Evolutionary conservation across 1,284 basidiomycete species (phyloP), one percentile per base, ranked within the genome.

Genomic region (Rhodotorula sp.): DNA sequence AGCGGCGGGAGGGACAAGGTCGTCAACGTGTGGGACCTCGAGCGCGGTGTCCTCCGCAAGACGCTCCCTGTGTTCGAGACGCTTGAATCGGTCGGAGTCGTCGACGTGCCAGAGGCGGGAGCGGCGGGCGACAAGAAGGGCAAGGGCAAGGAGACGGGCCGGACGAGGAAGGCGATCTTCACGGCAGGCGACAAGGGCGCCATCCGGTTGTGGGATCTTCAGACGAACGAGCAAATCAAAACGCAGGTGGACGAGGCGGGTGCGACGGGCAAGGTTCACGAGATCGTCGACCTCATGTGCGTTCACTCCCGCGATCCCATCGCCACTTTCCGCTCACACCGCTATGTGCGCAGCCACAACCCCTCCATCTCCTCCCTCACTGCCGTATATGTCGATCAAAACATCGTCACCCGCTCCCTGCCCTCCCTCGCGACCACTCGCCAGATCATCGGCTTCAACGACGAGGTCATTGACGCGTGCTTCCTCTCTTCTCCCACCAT

Each of bases 371-470:
- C 88, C 7, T 86, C 87, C 27, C 82, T 97, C n/a, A 85, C 95
- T 32, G 91, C 93, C n/a, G 85, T 96, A 15, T 94, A 97, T 80
- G 94, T 92, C 39, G 96, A 99, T 81, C 96, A 98, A 83, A 98
- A 97, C 78, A 92, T 99, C 76, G 87, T 95, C 60, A 92, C 94
- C 82, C 88, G 93, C 81, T 91, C 90, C 3, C 83, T 94, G 15
- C 81, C 84, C 13, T 86, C 87, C 0, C 85, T 86, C 58, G 83
- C 85, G 19, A 82, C 91, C 41, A 84, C 86, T n/a, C 88, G 89
- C n/a, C 95, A 97, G 78, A 83, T 99, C 72, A 89, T 99, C 73
- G 97, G 97, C 0, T 99, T 91, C 86, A 98, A 99, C 82, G 97
- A 99, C 82, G 95, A 99, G 82, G 94, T 99, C 77, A 91, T 98